Evolutionary conservation across 305 asterid genomes (phyloP), one percentile per base, ranked within the genome.

Genomic region (Ilex paraguariensis): DNA sequence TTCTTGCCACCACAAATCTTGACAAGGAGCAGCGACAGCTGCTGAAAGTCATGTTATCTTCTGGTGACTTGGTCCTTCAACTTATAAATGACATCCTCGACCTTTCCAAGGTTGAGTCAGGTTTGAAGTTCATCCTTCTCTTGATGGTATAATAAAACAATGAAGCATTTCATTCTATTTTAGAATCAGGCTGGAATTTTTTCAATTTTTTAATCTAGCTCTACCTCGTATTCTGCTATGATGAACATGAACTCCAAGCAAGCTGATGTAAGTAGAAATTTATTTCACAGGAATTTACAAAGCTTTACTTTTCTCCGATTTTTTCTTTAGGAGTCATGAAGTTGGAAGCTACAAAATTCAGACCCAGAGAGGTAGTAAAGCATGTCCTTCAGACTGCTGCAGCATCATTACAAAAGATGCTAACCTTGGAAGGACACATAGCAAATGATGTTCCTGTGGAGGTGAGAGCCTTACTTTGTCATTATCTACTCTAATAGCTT

Each of bases 91-190:
- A 91, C 80, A 91, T 91, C 77, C 96, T 91, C 31, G 98, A 91
- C 74, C 90, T 91, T 50, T 91, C 98, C 75, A 91, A 91, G 70
- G 98, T 91, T 46, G 96, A 91, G 72, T 91, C 96, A 88, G 98
- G 98, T 90, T 64, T 31, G 10, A 11, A 57, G 12, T 50, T 52
- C 65, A 48, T 61, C 53, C 5, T 28, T 11, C 17, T 42, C 31
- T 52, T 42, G 10, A 11, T 40, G 53, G 11, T 12, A 11, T 49
- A 21, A 21, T 21, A 21, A 21, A 67, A 31, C 48, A 40, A 32
- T 12, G 6, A 31, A 31, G 16, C 45, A 44, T 42, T 57, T 33
- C 50, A 57, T 65, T 40, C 9, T 36, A 13, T 42, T 60, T 31
- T 64, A 36, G 42, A 5, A 36, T 36, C 9, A 21, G 28, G 6